Evolutionary conservation across 441 rosid genomes (phyloP).

Genomic region (Adansonia grandidieri): DNA sequence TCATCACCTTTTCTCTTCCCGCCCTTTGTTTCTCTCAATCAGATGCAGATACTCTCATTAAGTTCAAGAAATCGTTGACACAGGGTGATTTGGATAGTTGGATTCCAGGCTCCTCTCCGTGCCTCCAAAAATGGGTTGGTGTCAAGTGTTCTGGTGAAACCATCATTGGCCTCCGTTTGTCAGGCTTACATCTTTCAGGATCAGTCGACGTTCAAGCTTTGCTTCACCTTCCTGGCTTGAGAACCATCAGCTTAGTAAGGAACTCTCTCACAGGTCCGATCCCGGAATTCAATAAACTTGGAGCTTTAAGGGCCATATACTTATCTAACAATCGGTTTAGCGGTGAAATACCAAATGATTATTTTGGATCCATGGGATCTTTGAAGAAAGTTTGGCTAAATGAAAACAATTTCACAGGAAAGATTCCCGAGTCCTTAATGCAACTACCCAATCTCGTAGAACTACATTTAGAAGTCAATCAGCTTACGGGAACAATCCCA

Average conservation of each 20-base stretch:
- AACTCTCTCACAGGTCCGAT: conserved; percentile 65
- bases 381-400: conserved; percentile 69
- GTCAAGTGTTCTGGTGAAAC: conserved; percentile 52
- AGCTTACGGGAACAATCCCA: conserved; percentile 67
- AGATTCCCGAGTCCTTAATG: conserved; percentile 61
- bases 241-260: conserved; percentile 58
- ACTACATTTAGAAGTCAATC: conserved; percentile 70
- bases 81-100: conserved; percentile 52
- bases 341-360: conserved; percentile 58
- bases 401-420: conserved; percentile 59
- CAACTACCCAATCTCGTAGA: conserved; percentile 50
- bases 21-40: conserved; percentile 36
- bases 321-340: conserved; percentile 59
- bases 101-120: conserved; percentile 55
- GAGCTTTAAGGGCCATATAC: conserved; percentile 53
- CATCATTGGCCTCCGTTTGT: conserved; percentile 62
- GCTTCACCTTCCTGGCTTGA: conserved; percentile 45
- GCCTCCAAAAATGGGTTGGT: conserved; percentile 63
- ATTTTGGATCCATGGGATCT: conserved; percentile 51
- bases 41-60: conserved; percentile 50
- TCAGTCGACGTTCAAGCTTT: conserved; percentile 49
- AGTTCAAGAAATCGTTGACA: conserved; percentile 50
- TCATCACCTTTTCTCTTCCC: conserved; percentile 29
- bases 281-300: conserved; percentile 65
- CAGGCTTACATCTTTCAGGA: conserved; percentile 57